Percentiles rank a stretch among this genome's conserved stretches.
These are phyloP conservation scores for Gymnopus androsaceus DNA, from an alignment of 1,284 basidiomycete species.

Conservation along the genomic window DNA sequence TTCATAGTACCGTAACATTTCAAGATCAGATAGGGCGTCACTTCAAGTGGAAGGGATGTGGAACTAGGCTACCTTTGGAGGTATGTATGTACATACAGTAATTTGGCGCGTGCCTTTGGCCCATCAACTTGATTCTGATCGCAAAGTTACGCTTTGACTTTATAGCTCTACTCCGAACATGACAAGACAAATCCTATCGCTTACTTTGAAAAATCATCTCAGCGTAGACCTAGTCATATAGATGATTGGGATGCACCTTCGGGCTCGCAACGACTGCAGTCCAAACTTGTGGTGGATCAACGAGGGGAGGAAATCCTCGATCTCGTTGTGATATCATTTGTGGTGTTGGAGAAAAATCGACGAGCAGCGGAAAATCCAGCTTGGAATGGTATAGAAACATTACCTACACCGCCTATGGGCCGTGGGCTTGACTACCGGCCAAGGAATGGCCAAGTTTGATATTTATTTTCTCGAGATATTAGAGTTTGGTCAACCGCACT, in stretches of 20 bases:
- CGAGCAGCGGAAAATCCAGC: conserved; percentile 26
- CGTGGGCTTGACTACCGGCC: too few relatives aligned
- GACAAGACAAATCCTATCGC: conserved; percentile 38
- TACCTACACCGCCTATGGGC: not conserved
- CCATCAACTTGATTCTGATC: not conserved
- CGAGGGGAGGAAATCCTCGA: conserved; percentile 39
- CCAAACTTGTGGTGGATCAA: conserved; percentile 34
- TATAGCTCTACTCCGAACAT: conserved; percentile 37
- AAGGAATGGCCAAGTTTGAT: too few relatives aligned
- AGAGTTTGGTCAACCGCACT: too few relatives aligned
- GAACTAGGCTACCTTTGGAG: conserved; percentile 37
- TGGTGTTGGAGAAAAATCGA: conserved; percentile 39
- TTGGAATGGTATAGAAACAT: not conserved
- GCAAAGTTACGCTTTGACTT: not conserved
- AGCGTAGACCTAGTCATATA: conserved; percentile 20
- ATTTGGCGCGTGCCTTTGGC: not conserved
- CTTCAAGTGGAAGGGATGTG: conserved; percentile 45
- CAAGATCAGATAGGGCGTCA: conserved; percentile 35
- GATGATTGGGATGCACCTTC: conserved; percentile 7
- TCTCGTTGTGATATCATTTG: conserved; percentile 39
- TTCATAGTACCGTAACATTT: conserved; percentile 37
- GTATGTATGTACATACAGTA: conserved; percentile 23
- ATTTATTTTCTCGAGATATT: too few relatives aligned
- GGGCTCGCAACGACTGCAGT: conserved; percentile 24
- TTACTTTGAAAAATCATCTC: conserved; percentile 34